Conservation (phyloP, 2,329 filamentous ascomycete genomes). For the Peltaster fructicola region DNA sequence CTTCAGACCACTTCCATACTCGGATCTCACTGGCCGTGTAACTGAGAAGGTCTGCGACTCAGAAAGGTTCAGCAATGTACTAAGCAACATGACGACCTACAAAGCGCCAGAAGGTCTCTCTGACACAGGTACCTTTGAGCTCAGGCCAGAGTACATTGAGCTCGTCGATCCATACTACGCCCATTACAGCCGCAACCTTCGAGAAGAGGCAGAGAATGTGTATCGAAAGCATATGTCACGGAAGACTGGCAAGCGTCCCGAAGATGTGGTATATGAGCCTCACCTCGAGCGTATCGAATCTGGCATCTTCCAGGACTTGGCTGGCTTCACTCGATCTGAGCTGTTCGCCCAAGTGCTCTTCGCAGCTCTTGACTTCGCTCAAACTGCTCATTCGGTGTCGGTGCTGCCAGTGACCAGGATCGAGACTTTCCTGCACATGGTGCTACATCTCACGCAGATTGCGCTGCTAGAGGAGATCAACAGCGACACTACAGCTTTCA, state of each 20-base stretch:
- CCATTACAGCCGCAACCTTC: constrained; percentile 91
- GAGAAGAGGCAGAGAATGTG: constrained; percentile 81
- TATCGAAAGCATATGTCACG: constrained; percentile 79
- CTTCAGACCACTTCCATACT: constrained; percentile 91
- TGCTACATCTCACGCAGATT: constrained; percentile 72
- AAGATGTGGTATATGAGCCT: constrained; percentile 85
- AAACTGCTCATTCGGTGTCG: constrained; percentile 50
- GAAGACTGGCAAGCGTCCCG: constrained; percentile 60
- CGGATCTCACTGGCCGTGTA: constrained; percentile 70
- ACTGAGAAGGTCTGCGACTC: constrained; percentile 81
- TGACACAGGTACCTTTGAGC: constrained; percentile 84
- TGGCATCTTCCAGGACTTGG: constrained; percentile 59
- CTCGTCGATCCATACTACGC: constrained; percentile 90
- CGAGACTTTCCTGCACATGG: constrained; percentile 81
- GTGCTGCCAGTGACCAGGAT: constrained; percentile 64
- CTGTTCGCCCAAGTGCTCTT: constrained; percentile 84
- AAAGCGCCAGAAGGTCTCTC: constrained; percentile 79
- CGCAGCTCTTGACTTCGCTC: constrained; percentile 67
- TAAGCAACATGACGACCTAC: constrained; percentile 78
- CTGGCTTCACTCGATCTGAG: constrained; percentile 64
- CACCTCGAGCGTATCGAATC: constrained; percentile 57
- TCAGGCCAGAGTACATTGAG: constrained; percentile 71
- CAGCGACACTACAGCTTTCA: constrained; percentile 6
- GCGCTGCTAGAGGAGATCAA: constrained; percentile 53
- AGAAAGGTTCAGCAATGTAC: constrained; percentile 68